These are phyloP conservation scores for Hygrophoropsis aurantiaca DNA, from an alignment of 768 basidiomycete species.

Conservation along the genomic window DNA sequence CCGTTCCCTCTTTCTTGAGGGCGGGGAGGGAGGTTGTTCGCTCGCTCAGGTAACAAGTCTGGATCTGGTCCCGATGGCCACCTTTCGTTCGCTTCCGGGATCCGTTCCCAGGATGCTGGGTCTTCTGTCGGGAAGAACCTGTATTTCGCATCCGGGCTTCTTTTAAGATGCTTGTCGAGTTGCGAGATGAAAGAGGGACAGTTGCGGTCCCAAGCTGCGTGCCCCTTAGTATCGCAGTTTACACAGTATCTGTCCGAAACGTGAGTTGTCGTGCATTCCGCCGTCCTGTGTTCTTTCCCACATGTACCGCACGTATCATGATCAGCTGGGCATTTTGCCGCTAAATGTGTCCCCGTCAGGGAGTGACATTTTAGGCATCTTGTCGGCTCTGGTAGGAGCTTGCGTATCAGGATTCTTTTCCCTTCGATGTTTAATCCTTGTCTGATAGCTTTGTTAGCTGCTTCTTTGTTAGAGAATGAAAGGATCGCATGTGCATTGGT, in stretches of 20 bases:
- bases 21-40: too few species aligned
- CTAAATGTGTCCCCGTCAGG: conserved; percentile 9
- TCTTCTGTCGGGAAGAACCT: neutral
- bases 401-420: conserved; percentile 10
- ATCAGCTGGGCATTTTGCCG: conserved; percentile 7
- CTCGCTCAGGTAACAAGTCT: neutral
- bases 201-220: conserved; percentile 24
- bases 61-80: neutral
- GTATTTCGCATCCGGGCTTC: neutral
- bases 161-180: neutral
- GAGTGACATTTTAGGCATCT: conserved; percentile 29
- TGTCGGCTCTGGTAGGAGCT: conserved; percentile 17
- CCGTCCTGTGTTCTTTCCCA: conserved; percentile 16
- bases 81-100: neutral
- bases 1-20: too few species aligned
- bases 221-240: conserved; percentile 21
- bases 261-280: conserved; percentile 10
- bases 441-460: conserved; percentile 23
- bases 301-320: conserved; percentile 16
- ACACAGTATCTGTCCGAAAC: conserved; percentile 18
- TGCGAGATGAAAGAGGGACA: conserved; percentile 20
- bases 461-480: conserved; percentile 12
- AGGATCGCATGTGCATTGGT: conserved; percentile 21
- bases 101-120: neutral
- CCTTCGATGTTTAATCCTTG: conserved; percentile 17